Evolutionary conservation across 306 rosid species (phyloP).

Genomic region (barrel medic (Medicago truncatula)): DNA sequence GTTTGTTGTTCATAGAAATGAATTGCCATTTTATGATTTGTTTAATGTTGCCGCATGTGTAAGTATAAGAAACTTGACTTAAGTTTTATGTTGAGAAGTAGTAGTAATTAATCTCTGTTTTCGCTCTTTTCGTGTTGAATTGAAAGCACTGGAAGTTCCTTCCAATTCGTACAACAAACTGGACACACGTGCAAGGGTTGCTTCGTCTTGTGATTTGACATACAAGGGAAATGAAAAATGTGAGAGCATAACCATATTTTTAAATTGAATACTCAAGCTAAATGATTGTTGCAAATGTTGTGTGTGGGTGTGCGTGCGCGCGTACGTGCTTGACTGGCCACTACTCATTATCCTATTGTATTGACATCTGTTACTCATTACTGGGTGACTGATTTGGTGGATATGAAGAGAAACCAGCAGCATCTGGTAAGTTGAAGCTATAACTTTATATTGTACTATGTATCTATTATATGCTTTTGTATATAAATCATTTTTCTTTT

Average conservation of each 20-base stretch:
- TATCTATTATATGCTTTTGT: no score
- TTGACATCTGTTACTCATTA: no score
- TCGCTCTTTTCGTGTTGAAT: conserved; percentile 43
- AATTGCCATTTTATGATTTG: no score
- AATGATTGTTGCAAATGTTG: no score
- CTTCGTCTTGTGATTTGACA: conserved; percentile 69
- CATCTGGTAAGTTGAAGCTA: conserved; percentile 70
- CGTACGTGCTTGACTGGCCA: no score
- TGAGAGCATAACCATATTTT: conserved; percentile 62
- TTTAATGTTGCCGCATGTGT: no score
- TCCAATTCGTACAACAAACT: conserved; percentile 78
- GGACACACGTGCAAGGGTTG: conserved; percentile 69
- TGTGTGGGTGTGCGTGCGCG: no score
- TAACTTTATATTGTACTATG: background rate
- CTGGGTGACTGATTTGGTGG: conserved; percentile 58
- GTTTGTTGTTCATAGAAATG: no score
- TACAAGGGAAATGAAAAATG: conserved; percentile 85
- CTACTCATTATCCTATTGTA: no score
- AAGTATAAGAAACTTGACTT: no score
- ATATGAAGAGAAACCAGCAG: conserved; percentile 93
- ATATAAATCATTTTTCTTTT: background rate
- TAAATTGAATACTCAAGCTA: no score
- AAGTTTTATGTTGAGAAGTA: no score
- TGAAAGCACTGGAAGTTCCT: conserved; percentile 71
- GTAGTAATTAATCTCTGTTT: conserved; percentile 35